Percentiles rank a stretch among this genome's conserved stretches.
Evolutionary conservation across 495 filamentous ascomycete species (phyloP).

Genomic region (Pyrenula aspistea): DNA sequence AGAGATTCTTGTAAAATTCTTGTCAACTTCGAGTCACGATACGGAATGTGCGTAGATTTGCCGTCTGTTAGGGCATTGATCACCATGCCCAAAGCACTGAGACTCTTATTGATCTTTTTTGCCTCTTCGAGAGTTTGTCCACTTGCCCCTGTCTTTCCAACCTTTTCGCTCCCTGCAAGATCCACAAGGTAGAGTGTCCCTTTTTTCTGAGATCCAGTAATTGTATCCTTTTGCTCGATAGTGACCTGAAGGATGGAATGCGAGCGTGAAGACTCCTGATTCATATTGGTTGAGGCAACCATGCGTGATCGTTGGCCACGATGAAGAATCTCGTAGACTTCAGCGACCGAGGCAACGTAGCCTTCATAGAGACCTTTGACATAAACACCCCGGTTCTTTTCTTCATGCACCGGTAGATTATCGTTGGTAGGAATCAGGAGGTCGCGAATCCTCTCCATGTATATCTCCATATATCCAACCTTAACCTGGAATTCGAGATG

Average conservation of each 20-base stretch:
- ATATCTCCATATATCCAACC: slow-evolving; percentile 99
- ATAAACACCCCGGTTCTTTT: slow-evolving; percentile 92
- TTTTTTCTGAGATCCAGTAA: slow-evolving; percentile 92
- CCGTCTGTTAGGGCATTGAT: slow-evolving; percentile 96
- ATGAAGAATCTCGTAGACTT: slow-evolving; percentile 96
- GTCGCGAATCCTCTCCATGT: slow-evolving; percentile 98
- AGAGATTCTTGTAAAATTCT: slow-evolving; percentile 93
- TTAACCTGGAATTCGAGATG: slow-evolving; percentile 97
- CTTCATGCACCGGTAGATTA: slow-evolving; percentile 92
- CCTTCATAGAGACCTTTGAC: slow-evolving; percentile 92
- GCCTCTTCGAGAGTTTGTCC: slow-evolving; percentile 97
- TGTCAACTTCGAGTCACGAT: slow-evolving; percentile 96
- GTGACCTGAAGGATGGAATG: slow-evolving; percentile 98
- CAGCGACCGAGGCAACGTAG: slow-evolving; percentile 88
- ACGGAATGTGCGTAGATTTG: slow-evolving; percentile 94
- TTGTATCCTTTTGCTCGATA: slow-evolving; percentile 94
- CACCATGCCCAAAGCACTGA: slow-evolving; percentile 96
- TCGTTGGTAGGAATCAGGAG: slow-evolving; percentile 84
- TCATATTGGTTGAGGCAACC: slow-evolving; percentile 99
- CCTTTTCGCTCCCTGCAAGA: slow-evolving; percentile 95
- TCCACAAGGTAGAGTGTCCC: slow-evolving; percentile 95
- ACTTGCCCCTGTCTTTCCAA: slow-evolving; percentile 95
- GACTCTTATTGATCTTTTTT: slow-evolving; percentile 99
- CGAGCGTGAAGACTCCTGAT: slow-evolving; percentile 94
- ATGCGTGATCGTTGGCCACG: slow-evolving; percentile 78